Base-by-base conservation (phyloP, 163 green algal genomes). In the Smithsoniella earleae region DNA sequence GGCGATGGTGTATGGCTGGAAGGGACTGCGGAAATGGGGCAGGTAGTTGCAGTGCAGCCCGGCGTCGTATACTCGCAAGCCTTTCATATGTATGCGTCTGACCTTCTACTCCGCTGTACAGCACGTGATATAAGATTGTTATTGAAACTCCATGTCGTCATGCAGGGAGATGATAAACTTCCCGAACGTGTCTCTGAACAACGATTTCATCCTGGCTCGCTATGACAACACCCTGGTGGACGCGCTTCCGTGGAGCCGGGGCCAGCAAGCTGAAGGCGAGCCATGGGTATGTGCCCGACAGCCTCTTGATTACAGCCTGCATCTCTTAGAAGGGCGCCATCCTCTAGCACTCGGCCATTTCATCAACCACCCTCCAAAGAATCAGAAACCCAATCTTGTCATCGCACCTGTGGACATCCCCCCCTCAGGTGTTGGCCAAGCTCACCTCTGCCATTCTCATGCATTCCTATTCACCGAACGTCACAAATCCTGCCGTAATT, bases 221-320 rank as follows among this genome's bases (percentile, higher is more conserved):
- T 91, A 84, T 79, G 88, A 92, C 66, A 84, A 84, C 8, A 58
- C 58, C 30, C 66, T 92, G 1, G 69, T 93, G 20, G 86, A 95
- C 66, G 82, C 78, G 2, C 78, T 80, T 66, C 77, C 86, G 3
- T 94, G 87, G 88, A 80, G 74, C 10, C 28, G 30, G 8, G 82
- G 80, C n/a, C 76, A 55, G 75, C 2, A 34, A 22, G 64, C 31
- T 36, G 34, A 73, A 18, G 44, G 22, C 16, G 73, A 49, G 6
- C 27, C 45, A 22, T 81, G 77, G 77, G 58, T 76, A 1, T 28
- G 33, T 16, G 36, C 46, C 1, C 77, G 73, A n/a, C 75, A 44
- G 5, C 37, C 34, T 33, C 62, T 75, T 37, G 78, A 73, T 34
- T 62, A 54, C 0, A 36, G 22, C 2, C 75, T 80, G 40, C 54